These are phyloP conservation scores for Penicillium janthinellum DNA, from an alignment of 2,329 filamentous ascomycete genomes.

Conservation along the genomic window DNA sequence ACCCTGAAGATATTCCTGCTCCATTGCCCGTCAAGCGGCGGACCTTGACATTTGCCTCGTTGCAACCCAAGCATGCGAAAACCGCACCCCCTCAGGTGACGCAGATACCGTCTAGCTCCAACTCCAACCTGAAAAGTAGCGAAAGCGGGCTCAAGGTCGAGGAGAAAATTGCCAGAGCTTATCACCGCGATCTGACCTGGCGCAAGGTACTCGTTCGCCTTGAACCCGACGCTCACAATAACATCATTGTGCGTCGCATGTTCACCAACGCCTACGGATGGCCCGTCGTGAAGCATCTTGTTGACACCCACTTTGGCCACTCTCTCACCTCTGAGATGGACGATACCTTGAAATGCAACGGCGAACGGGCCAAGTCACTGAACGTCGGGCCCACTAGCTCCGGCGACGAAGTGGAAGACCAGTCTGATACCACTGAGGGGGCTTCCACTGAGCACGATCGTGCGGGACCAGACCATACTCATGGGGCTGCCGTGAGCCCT, in stretches of 20 bases:
- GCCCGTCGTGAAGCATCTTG: constrained; percentile 93
- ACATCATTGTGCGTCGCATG: constrained; percentile 93
- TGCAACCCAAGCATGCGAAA: constrained; percentile 23
- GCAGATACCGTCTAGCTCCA: constrained; percentile 15
- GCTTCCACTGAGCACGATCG: constrained; percentile 33
- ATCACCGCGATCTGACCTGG: constrained; percentile 90
- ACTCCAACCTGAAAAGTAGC: constrained; percentile 17
- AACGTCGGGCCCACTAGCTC: constrained; percentile 59
- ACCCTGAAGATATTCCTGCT: constrained; percentile 87
- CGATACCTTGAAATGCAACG: constrained; percentile 67
- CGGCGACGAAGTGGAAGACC: constrained; percentile 65
- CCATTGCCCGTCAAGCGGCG: constrained; percentile 58
- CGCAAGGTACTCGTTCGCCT: constrained; percentile 94
- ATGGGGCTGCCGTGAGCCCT: not conserved
- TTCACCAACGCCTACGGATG: constrained; percentile 97
- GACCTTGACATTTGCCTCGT: constrained; percentile 41
- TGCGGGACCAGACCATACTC: not conserved
- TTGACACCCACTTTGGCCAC: constrained; percentile 91
- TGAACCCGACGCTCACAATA: constrained; percentile 97
- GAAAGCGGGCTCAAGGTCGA: constrained; percentile 75
- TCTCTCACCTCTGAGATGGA: constrained; percentile 64
- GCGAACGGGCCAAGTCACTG: constrained; percentile 68
- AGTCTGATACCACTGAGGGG: constrained; percentile 16
- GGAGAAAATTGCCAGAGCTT: constrained; percentile 95
- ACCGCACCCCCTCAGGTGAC: constrained; percentile 8